Evolutionary conservation across 257 asterid species (phyloP), one percentile per base, ranked within the genome.

Genomic region (Hygrophila difformis): DNA sequence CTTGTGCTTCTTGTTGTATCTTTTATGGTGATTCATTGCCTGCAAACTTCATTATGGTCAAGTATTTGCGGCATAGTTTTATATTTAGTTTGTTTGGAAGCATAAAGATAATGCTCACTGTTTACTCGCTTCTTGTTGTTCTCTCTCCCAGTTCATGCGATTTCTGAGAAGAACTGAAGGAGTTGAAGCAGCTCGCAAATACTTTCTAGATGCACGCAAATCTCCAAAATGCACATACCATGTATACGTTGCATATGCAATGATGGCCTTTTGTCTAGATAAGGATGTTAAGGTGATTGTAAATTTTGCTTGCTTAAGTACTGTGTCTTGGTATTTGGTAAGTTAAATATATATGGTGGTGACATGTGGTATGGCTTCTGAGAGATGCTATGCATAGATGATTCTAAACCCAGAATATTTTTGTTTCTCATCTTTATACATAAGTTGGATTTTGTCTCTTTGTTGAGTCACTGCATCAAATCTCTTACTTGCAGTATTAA

Each of bases 131-230:
- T 33, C 12, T 51, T 44, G 12, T 47, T 55, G 46, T 50, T 53
- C 51, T 13, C 23, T 28, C 22, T 58, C 59, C 71, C 81, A 86
- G 98, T 91, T 69, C 53, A 70, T 86, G 53, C 83, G 96, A 52
- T 86, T 91, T 61, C 54, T 91, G 68, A 79, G 96, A 66, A 77
- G 98, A 70, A 91, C 86, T 9, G 98, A 91, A 70, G 98, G 98
- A 58, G 82, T 74, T 55, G 98, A 86, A 66, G 94, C 93, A 43
- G 94, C 98, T 59, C 96, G 95, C 38, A 86, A 70, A 65, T 78
- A 76, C 76, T 91, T 91, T 49, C 58, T 86, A 58, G 96, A 91
- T 64, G 91, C 96, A 43, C 87, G 86, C 33, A 86, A 91, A 68
- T 91, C 88, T 51, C 94, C 96, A 26, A 80, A 67, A 49, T 91